Percentiles rank a stretch among this genome's conserved stretches.
These are phyloP conservation scores for Backusella luteola DNA, from an alignment of 192 early-diverging fungal genomes.

Conservation along the genomic window DNA sequence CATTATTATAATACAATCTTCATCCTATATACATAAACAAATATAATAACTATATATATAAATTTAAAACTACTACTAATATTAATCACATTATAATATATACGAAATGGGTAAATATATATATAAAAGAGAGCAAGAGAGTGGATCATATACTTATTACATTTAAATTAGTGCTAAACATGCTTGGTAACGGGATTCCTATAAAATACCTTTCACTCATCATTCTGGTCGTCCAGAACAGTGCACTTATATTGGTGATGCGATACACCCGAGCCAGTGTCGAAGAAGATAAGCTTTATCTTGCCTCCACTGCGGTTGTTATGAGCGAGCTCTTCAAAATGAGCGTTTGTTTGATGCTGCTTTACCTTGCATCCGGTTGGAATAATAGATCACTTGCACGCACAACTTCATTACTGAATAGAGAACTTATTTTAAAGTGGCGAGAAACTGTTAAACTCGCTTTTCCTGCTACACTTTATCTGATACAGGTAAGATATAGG, in stretches of 20 bases:
- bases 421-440: constrained; percentile 38
- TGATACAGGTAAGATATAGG: constrained; percentile 62
- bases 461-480: constrained; percentile 90
- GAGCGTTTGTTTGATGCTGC: constrained; percentile 49
- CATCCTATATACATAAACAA: not conserved
- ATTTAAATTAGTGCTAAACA: not conserved
- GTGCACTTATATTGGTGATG: constrained; percentile 84
- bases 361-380: constrained; percentile 13
- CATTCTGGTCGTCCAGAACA: constrained; percentile 88
- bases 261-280: constrained; percentile 71
- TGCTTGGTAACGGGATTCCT: constrained; percentile 45
- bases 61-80: not conserved
- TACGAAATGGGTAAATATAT: not conserved
- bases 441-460: constrained; percentile 65
- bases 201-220: constrained; percentile 85
- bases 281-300: constrained; percentile 48
- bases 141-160: not conserved
- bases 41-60: no score
- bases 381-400: constrained; percentile 22
- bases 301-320: constrained; percentile 89
- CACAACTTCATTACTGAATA: constrained; percentile 15
- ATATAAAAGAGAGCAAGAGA: not conserved
- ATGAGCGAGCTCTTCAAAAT: constrained; percentile 85
- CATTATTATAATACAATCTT: not conserved
- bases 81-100: not conserved